Evolutionary conservation across 2,329 filamentous ascomycete genomes (phyloP), one percentile per base, ranked within the genome.

Genomic region (Talaromyces sp.): DNA sequence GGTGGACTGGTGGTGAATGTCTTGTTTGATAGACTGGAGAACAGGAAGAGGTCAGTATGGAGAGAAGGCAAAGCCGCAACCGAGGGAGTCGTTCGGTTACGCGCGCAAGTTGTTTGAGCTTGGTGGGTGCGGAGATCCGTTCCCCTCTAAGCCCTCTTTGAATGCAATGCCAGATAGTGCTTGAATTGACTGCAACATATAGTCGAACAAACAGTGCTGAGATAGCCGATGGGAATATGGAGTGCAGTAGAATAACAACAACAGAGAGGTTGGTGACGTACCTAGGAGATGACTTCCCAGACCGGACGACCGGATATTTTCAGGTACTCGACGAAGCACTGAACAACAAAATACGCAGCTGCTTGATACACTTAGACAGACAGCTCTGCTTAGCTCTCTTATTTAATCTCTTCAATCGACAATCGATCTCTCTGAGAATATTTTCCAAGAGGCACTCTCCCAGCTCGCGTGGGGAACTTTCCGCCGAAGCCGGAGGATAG

Each of bases 81-180:
- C 56, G 56, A 59, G 56, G 56, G 25, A 36, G 53, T 56, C 19
- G 56, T 59, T 59, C 56, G 56, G 56, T 45, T 59, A 59, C 56
- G n/a, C n/a, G n/a, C 45, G 22, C 56, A 43, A 3, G 13, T 3
- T 58, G 36, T 40, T 59, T 43, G 36, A 40, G 54, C 54, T 59
- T 43, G 13, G 19, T 27, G 40, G 54, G 31, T 58, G 34, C 56
- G 34, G 56, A 58, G 53, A 56, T 54, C 51, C 10, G n/a, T 56
- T 56, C 53, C 53, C 53, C 53, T 56, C 53, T 56, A 25, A 22
- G 6, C 53, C 53, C 53, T 56, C 53, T 56, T 36, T 36, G 6
- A 6, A 2, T 25, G 11, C 49, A 53, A 19, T 34, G 27, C 51
- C 45, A 49, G 22, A 40, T 27, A 49, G 45, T 29, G 27, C 27